phyloP scores from a whole-genome alignment of 176 grass and related monocot species.

The Oropetium thomaeum region DNA sequence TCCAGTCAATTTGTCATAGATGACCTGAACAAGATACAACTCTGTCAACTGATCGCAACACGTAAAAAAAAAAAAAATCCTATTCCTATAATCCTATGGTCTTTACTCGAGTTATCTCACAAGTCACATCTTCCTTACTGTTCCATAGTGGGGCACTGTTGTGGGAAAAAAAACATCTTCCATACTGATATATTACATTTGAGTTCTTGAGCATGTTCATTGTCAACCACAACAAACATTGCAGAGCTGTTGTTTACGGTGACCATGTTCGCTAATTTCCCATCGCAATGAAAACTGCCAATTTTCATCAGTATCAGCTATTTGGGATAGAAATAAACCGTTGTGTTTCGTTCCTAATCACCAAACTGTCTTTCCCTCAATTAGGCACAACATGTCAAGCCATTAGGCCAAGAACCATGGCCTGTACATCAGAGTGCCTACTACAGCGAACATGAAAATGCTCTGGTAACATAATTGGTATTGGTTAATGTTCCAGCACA shows the following conservation, averaged over 20 bases:
- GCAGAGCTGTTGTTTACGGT: neutral
- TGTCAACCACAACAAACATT: neutral
- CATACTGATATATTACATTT: too few species aligned
- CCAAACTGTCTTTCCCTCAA: neutral
- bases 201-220: too few species aligned
- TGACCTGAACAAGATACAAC: constrained; percentile 46
- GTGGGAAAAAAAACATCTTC: too few species aligned
- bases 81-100: neutral
- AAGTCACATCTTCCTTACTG: neutral
- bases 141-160: too few species aligned
- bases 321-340: neutral
- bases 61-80: neutral
- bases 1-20: constrained; percentile 96
- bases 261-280: neutral
- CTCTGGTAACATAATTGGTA: neutral
- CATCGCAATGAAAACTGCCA: neutral
- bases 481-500: neutral
- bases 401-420: neutral
- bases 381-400: neutral
- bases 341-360: neutral
- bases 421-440: neutral
- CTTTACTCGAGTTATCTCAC: neutral
- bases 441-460: neutral
- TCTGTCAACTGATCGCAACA: neutral
- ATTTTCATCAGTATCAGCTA: neutral